phyloP scores from a whole-genome alignment of 768 basidiomycete species.

The Hygrocybe coccinea region DNA sequence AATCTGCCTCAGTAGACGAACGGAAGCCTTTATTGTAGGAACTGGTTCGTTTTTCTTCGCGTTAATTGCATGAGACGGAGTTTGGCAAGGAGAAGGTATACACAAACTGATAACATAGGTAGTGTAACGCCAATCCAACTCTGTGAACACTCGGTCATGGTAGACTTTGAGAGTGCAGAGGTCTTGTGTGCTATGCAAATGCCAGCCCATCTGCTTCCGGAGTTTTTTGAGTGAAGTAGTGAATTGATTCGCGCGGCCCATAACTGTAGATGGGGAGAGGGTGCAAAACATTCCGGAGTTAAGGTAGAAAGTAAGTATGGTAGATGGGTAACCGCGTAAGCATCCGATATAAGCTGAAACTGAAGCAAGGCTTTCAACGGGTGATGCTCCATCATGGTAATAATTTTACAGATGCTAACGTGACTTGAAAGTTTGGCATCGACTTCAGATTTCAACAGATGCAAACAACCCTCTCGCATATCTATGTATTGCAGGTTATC shows the following conservation, averaged over 20 bases:
- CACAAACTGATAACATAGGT: slow-evolving; percentile 27
- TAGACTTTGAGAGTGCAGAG: slow-evolving; percentile 47
- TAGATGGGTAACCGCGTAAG: slow-evolving; percentile 52
- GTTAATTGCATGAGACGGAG: slow-evolving; percentile 19
- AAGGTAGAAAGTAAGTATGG: slow-evolving; percentile 57
- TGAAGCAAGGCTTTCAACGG: slow-evolving; percentile 63
- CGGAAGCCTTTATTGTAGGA: slow-evolving; percentile 55
- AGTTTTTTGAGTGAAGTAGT: slow-evolving; percentile 70
- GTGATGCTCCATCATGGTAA: slow-evolving; percentile 44
- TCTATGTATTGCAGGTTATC: slow-evolving; percentile 12
- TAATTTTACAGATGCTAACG: too few relatives aligned
- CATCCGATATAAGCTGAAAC: slow-evolving; percentile 66
- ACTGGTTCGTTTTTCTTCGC: slow-evolving; percentile 63
- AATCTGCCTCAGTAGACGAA: slow-evolving; percentile 59
- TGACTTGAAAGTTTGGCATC: neutral
- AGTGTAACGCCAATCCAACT: slow-evolving; percentile 65
- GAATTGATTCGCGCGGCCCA: slow-evolving; percentile 73
- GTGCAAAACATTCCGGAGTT: slow-evolving; percentile 45
- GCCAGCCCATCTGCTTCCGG: slow-evolving; percentile 77
- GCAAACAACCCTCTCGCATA: too few relatives aligned
- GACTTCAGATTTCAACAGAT: slow-evolving; percentile 3
- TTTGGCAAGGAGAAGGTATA: slow-evolving; percentile 6
- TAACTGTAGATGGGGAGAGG: slow-evolving; percentile 66
- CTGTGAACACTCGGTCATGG: slow-evolving; percentile 68
- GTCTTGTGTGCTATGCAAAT: slow-evolving; percentile 69